Conservation (phyloP, 805 yeast genomes). For the Pichia scutulata region DNA sequence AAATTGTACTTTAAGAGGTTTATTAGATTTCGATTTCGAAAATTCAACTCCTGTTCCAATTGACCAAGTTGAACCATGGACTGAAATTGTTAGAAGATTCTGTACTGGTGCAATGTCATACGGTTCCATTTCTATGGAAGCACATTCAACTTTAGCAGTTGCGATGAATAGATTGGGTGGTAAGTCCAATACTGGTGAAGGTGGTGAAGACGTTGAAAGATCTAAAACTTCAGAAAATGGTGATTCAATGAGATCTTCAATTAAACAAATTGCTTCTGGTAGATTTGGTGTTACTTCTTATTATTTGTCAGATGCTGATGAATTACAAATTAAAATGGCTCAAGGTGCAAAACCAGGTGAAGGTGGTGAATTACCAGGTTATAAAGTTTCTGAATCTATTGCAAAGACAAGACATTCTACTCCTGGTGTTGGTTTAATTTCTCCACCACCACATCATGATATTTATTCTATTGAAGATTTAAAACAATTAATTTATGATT, state of each 20-base stretch:
- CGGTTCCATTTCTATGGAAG: slow-evolving; percentile 97
- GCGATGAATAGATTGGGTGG: slow-evolving; percentile 99
- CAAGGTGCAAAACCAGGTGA: slow-evolving; percentile 99
- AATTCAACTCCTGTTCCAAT: slow-evolving; percentile 71
- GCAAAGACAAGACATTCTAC: slow-evolving; percentile 96
- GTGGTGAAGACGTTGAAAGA: slow-evolving; percentile 96
- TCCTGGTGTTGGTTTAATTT: slow-evolving; percentile 91
- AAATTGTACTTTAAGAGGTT: slow-evolving; percentile 89
- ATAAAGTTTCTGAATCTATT: slow-evolving; percentile 79
- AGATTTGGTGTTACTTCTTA: slow-evolving; percentile 96
- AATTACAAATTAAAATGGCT: slow-evolving; percentile 96
- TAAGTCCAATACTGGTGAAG: slow-evolving; percentile 97
- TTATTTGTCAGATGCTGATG: slow-evolving; percentile 93
- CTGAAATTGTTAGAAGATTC: slow-evolving; percentile 94
- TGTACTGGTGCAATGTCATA: slow-evolving; percentile 99
- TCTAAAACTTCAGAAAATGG: slow-evolving; percentile 75
- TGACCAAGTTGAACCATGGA: slow-evolving; percentile 99
- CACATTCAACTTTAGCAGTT: slow-evolving; percentile 94
- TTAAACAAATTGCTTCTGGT: slow-evolving; percentile 96
- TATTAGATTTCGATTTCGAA: slow-evolving; percentile 82
- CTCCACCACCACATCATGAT: slow-evolving; percentile 99
- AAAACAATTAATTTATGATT: slow-evolving; percentile 91
- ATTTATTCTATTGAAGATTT: slow-evolving; percentile 96
- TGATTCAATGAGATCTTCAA: slow-evolving; percentile 98
- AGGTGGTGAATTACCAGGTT: slow-evolving; percentile 98